Percentiles rank a stretch among this genome's conserved stretches.
phyloP scores from a whole-genome alignment of 768 basidiomycete genomes.

The Naematelia encephala region DNA sequence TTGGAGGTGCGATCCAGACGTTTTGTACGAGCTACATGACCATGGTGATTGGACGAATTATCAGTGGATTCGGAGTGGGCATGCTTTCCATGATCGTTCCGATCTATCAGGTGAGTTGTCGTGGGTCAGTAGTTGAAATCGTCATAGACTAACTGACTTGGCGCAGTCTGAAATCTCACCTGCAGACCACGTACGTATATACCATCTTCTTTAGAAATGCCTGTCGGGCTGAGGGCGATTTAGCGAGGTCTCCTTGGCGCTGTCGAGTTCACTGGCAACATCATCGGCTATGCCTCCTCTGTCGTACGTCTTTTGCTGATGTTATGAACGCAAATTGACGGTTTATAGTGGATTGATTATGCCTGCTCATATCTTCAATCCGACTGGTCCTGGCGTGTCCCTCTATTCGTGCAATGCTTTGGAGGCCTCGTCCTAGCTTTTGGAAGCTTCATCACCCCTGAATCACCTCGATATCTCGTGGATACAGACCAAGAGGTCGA shows the following conservation, averaged over 20 bases:
- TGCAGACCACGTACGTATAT: slow-evolving; percentile 67
- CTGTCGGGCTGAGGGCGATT: slow-evolving; percentile 6
- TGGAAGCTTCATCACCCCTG: slow-evolving; percentile 80
- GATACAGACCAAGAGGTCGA: slow-evolving; percentile 78
- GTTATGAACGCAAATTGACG: neutral
- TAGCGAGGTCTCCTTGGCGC: slow-evolving; percentile 87
- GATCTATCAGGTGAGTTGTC: slow-evolving; percentile 36
- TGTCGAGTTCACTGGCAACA: slow-evolving; percentile 92
- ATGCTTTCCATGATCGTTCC: slow-evolving; percentile 67
- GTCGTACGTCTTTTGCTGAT: slow-evolving; percentile 61
- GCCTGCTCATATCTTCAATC: slow-evolving; percentile 84
- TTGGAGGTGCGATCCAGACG: slow-evolving; percentile 80
- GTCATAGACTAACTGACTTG: neutral
- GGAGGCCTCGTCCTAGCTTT: slow-evolving; percentile 75
- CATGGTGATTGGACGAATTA: slow-evolving; percentile 78
- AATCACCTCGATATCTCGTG: slow-evolving; percentile 89
- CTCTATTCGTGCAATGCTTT: slow-evolving; percentile 79
- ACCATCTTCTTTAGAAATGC: neutral
- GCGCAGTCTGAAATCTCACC: slow-evolving; percentile 88
- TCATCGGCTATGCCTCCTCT: slow-evolving; percentile 82
- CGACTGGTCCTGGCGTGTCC: slow-evolving; percentile 85
- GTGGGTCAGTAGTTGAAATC: neutral
- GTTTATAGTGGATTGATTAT: slow-evolving; percentile 74
- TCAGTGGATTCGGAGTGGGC: slow-evolving; percentile 87
- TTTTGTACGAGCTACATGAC: slow-evolving; percentile 70